phyloP scores from a whole-genome alignment of 345 rosid species.

The Mallotus nudiflorus region DNA sequence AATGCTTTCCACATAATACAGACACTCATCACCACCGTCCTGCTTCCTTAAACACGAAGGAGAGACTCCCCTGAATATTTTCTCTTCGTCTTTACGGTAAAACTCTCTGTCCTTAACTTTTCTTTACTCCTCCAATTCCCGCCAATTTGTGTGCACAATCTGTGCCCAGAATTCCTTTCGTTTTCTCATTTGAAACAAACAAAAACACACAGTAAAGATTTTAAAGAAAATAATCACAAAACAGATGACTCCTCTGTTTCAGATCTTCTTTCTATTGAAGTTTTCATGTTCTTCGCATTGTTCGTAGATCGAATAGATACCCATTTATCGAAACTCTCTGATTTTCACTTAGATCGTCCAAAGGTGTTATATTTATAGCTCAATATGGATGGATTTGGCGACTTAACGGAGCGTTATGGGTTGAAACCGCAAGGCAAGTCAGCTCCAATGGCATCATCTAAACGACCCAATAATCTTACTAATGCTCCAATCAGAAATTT shows the following conservation, averaged over 20 bases:
- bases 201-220: background rate
- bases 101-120: conserved; percentile 10
- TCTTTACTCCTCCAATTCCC: conserved; percentile 18
- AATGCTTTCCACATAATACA: background rate
- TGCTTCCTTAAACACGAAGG: background rate
- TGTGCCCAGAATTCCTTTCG: background rate
- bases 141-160: conserved; percentile 26
- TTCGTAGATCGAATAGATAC: conserved; percentile 1
- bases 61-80: conserved; percentile 1
- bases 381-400: conserved; percentile 78
- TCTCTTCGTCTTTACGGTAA: conserved; percentile 14
- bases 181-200: background rate
- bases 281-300: background rate
- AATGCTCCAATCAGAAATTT: conserved; percentile 30
- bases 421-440: conserved; percentile 85
- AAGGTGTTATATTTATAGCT: background rate
- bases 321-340: background rate
- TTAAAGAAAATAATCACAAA: too few relatives aligned
- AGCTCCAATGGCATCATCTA: conserved; percentile 77
- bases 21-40: background rate
- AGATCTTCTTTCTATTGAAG: background rate
- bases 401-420: conserved; percentile 77
- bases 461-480: conserved; percentile 31
- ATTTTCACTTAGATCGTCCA: background rate
- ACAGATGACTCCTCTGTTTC: background rate